Evolutionary conservation across 345 rosid genomes (phyloP).

Genomic region (Sonneratia alba): DNA sequence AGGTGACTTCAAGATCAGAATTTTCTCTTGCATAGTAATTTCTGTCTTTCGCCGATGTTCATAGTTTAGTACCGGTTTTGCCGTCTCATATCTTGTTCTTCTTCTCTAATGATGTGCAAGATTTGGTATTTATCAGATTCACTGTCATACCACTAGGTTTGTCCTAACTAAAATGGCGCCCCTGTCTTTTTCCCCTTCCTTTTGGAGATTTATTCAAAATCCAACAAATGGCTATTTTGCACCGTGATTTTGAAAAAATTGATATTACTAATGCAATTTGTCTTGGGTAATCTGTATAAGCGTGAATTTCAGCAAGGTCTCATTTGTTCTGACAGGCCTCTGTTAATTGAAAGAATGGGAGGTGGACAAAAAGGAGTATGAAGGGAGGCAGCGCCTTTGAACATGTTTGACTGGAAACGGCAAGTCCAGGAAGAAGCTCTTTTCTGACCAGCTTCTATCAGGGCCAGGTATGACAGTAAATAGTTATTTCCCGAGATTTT

Average conservation of each 20-base stretch:
- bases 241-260: background rate
- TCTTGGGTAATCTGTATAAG: background rate
- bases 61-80: background rate
- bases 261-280: background rate
- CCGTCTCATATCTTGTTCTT: no score
- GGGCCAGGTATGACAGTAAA: conserved; percentile 28
- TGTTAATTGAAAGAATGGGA: conserved; percentile 2
- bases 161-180: no score
- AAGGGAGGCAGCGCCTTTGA: conserved; percentile 52
- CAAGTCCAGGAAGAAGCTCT: conserved; percentile 72
- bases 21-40: background rate
- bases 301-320: background rate
- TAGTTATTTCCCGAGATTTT: no score
- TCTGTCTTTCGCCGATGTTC: background rate
- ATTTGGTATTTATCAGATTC: background rate
- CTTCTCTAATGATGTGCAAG: background rate
- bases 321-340: no score
- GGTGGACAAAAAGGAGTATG: conserved; percentile 51
- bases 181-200: no score
- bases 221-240: no score
- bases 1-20: background rate
- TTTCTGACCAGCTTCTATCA: conserved; percentile 41
- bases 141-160: no score
- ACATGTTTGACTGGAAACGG: conserved; percentile 82
- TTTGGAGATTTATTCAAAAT: no score